Evolutionary conservation across 352 stramenopile species (phyloP), one percentile per base, ranked within the genome.

Genomic region (Globisporangium rhizosaccharum): DNA sequence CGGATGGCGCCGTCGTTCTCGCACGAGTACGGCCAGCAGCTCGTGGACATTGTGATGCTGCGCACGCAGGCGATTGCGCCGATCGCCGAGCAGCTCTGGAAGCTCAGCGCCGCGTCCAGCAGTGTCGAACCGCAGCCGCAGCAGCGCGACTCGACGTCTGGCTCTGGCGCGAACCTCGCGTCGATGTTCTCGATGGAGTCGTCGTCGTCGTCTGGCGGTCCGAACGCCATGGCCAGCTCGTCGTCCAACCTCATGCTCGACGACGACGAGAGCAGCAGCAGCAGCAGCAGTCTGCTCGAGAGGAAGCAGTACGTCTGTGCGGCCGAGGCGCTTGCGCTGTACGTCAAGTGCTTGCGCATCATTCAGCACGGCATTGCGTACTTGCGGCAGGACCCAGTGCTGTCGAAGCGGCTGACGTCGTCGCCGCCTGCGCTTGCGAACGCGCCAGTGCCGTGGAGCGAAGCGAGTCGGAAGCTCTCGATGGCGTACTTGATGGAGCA

Each of bases 261-360:
- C 9, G 70, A 73, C 6, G 67, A 76, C 5, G 67, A 66, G 33
- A 39, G 33, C 23, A 73, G 62, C 42, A 55, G 56, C 28, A 55
- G 56, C 28, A 64, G 57, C 25, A 64, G 57, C 25, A 61, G 61
- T 28, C 30, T 65, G n/a, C n/a, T 69, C 15, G 59, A 70, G 37
- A 74, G 82, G 56, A 73, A 79, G 41, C 74, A 84, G 50, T 88
- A 84, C 57, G 67, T 84, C 36, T 85, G 62, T 36, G 76, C 79
- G 53, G 79, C 71, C 1, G 76, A 89, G 63, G 77, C 75, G 12
- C 61, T 90, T n/a, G 68, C 70, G 18, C 46, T 90, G 12, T 90
- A 90, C 59, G 67, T 90, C 14, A 87, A 84, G 67, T 90, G 80
- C 45, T 70, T 90, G 56, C 72, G 74, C 12, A 68, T 90, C 25